phyloP scores from a whole-genome alignment of 106 monocot species.

The Acorus calamus region DNA sequence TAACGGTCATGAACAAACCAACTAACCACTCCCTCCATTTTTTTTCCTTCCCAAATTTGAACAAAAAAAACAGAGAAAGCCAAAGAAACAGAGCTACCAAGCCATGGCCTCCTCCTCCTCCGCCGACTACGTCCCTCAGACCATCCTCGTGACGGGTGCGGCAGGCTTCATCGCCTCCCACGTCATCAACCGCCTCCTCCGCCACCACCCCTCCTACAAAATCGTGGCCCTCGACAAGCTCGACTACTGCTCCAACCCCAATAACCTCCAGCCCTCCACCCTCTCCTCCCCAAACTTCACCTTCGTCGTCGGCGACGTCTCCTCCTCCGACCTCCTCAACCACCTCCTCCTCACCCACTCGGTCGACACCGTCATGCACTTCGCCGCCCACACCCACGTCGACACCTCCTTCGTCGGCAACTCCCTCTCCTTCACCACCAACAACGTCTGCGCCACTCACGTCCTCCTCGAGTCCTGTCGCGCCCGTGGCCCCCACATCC shows the following conservation, averaged over 20 bases:
- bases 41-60: too few species aligned
- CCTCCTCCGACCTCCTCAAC: constrained; percentile 16
- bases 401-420: constrained; percentile 19
- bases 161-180: too few species aligned
- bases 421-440: constrained; percentile 29
- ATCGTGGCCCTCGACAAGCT: constrained; percentile 10
- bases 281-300: constrained; percentile 4
- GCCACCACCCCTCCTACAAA: constrained; percentile 1
- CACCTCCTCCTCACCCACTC: constrained; percentile 25
- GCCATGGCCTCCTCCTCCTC: constrained; percentile 5
- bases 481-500: constrained; percentile 1
- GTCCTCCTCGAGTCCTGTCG: constrained; percentile 7
- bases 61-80: too few species aligned
- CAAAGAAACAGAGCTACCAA: too few species aligned
- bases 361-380: constrained; percentile 31
- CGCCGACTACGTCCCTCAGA: not conserved
- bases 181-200: constrained; percentile 7
- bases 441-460: constrained; percentile 14
- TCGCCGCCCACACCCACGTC: constrained; percentile 5
- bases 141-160: constrained; percentile 18
- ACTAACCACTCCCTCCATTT: too few species aligned
- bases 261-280: constrained; percentile 14
- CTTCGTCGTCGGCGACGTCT: constrained; percentile 5
- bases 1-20: too few species aligned
- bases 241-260: constrained; percentile 9